These are phyloP conservation scores for Recurvomyces mirabilis DNA, from an alignment of 495 filamentous ascomycete species.

Conservation along the genomic window DNA sequence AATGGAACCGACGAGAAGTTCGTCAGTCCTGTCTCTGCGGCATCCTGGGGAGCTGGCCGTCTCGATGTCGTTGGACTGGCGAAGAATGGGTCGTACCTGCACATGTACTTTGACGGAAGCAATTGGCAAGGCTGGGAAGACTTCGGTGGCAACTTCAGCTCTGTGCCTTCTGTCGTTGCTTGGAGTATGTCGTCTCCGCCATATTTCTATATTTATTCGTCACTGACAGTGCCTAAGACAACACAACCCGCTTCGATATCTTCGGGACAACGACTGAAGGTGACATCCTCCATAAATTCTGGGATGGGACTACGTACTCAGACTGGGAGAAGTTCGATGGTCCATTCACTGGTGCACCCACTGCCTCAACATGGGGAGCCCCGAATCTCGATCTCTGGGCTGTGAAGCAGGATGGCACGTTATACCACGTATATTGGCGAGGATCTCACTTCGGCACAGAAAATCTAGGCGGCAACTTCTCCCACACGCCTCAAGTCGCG, in stretches of 20 bases:
- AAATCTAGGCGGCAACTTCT: conserved; percentile 21
- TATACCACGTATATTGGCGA: conserved; percentile 1
- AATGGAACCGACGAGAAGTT: not conserved
- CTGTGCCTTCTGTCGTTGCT: conserved; percentile 18
- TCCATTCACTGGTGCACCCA: conserved; percentile 16
- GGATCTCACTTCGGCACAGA: conserved; percentile 12
- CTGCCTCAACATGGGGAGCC: not conserved
- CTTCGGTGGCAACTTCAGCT: conserved; percentile 21
- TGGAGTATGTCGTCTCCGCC: too few species aligned
- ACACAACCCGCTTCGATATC: conserved; percentile 22
- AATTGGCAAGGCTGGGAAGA: conserved; percentile 25
- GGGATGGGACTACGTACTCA: conserved; percentile 19
- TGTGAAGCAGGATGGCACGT: not conserved
- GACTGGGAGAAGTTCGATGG: conserved; percentile 14
- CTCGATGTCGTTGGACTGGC: conserved; percentile 29
- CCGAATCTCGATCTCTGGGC: conserved; percentile 2
- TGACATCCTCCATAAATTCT: conserved; percentile 15
- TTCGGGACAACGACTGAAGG: conserved; percentile 8
- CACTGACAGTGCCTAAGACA: conserved; percentile 18
- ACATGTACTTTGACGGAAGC: conserved; percentile 29
- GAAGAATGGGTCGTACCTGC: conserved; percentile 21
- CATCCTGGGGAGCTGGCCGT: conserved; percentile 18
- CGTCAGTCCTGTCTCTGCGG: conserved; percentile 12
- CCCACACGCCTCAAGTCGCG: conserved; percentile 13
- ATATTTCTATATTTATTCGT: too few species aligned